Conservation (phyloP, 352 stramenopile genomes). For the Globisporangium spinosum region DNA sequence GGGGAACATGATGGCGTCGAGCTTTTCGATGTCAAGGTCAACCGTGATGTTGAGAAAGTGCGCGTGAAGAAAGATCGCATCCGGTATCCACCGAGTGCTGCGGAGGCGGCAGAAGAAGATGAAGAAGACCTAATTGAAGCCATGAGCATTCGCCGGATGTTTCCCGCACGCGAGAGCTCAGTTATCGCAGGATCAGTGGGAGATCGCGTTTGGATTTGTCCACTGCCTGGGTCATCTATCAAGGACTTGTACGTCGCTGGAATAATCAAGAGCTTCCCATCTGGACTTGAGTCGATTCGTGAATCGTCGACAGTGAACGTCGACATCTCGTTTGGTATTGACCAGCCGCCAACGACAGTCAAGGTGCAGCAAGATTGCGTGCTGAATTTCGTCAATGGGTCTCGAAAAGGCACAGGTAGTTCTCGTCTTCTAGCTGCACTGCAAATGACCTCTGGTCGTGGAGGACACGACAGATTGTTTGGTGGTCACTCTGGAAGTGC, state of each 20-base stretch:
- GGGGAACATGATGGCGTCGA: constrained; percentile 13
- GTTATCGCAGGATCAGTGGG: constrained; percentile 45
- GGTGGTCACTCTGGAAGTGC: constrained; percentile 12
- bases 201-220: constrained; percentile 62
- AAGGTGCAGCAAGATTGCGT: constrained; percentile 61
- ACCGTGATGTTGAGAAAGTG: constrained; percentile 44
- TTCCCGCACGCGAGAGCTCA: constrained; percentile 60
- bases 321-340: constrained; percentile 46
- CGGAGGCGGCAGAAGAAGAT: constrained; percentile 6
- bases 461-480: constrained; percentile 18
- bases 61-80: constrained; percentile 52
- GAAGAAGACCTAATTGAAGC: constrained; percentile 46
- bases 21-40: constrained; percentile 52
- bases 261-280: constrained; percentile 60
- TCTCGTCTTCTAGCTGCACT: constrained; percentile 63
- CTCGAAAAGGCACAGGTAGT: constrained; percentile 27
- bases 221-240: constrained; percentile 22
- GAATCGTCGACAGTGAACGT: constrained; percentile 45
- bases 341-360: constrained; percentile 28
- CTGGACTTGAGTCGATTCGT: constrained; percentile 44
- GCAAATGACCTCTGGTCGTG: constrained; percentile 32
- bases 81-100: constrained; percentile 35
- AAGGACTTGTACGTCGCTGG: constrained; percentile 50
- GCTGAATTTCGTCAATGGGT: constrained; percentile 45
- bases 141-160: constrained; percentile 69